Percentiles rank a stretch among this genome's conserved stretches.
Evolutionary conservation across 108 stramenopile species (phyloP).

Genomic region (Nannochloropsis gaditana): DNA sequence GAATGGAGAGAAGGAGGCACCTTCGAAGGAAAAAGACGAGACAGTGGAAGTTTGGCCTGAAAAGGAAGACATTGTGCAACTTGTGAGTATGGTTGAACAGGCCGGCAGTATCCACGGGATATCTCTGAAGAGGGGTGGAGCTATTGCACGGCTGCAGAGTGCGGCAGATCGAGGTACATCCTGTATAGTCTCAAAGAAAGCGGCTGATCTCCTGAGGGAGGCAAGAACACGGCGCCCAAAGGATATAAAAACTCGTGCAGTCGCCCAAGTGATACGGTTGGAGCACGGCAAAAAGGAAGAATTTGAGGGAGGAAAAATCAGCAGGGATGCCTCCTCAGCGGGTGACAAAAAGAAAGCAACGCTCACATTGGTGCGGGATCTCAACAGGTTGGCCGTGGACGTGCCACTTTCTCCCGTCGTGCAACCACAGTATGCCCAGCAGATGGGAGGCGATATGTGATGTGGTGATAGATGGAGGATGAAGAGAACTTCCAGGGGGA

Average conservation of each 20-base stretch:
- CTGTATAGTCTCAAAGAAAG: background rate
- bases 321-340: background rate
- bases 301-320: background rate
- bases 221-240: background rate
- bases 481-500: too few species aligned
- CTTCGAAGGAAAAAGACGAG: background rate
- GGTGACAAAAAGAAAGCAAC: background rate
- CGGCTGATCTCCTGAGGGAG: background rate
- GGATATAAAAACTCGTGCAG: background rate
- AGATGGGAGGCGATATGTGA: background rate
- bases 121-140: background rate
- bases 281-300: background rate
- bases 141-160: background rate
- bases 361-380: background rate
- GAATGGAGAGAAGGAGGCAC: background rate
- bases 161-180: background rate
- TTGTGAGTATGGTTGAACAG: background rate
- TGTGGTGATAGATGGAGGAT: too few species aligned
- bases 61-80: background rate
- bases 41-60: background rate
- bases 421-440: background rate
- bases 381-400: background rate
- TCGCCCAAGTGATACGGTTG: background rate
- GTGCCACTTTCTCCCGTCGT: background rate
- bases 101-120: background rate